Percentiles rank a stretch among this genome's conserved stretches.
Conservation (phyloP, 345 rosid genomes). For the Lagerstroemia speciosa region DNA sequence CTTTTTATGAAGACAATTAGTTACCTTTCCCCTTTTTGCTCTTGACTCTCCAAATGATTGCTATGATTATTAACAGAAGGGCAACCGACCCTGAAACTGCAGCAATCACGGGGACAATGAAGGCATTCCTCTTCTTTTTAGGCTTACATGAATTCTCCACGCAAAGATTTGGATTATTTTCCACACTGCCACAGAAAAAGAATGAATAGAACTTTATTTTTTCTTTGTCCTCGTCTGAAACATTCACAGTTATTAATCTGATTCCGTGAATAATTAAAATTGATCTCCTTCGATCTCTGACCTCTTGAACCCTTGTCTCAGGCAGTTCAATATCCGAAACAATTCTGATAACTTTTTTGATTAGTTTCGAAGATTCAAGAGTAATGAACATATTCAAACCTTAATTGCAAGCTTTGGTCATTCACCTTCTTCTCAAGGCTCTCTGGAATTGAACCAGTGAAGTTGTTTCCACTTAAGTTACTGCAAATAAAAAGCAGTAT, state of each 20-base stretch:
- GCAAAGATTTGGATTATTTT: slow-evolving; percentile 26
- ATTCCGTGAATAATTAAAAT: too few species aligned
- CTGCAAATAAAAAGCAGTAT: slow-evolving; percentile 11
- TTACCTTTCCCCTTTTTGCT: not conserved
- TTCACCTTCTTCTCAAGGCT: slow-evolving; percentile 23
- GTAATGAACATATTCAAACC: slow-evolving; percentile 4
- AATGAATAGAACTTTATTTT: not conserved
- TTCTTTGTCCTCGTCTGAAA: slow-evolving; percentile 3
- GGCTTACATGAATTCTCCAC: not conserved
- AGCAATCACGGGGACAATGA: not conserved
- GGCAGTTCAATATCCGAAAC: too few species aligned
- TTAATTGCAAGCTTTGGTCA: slow-evolving; percentile 12
- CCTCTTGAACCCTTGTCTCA: too few species aligned
- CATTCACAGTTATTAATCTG: too few species aligned
- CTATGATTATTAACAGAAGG: not conserved
- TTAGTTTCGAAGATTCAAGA: not conserved
- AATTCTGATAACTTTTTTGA: not conserved
- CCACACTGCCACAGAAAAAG: slow-evolving; percentile 14
- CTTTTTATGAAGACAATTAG: not conserved
- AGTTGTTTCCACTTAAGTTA: slow-evolving; percentile 30
- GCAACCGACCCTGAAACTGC: not conserved
- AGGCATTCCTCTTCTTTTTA: slow-evolving; percentile 16
- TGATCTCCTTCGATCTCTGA: too few species aligned
- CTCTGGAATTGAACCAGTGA: slow-evolving; percentile 31
- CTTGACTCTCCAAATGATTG: not conserved